Evolutionary conservation across 345 rosid species (phyloP).

Genomic region (Eucalyptus curtisii): DNA sequence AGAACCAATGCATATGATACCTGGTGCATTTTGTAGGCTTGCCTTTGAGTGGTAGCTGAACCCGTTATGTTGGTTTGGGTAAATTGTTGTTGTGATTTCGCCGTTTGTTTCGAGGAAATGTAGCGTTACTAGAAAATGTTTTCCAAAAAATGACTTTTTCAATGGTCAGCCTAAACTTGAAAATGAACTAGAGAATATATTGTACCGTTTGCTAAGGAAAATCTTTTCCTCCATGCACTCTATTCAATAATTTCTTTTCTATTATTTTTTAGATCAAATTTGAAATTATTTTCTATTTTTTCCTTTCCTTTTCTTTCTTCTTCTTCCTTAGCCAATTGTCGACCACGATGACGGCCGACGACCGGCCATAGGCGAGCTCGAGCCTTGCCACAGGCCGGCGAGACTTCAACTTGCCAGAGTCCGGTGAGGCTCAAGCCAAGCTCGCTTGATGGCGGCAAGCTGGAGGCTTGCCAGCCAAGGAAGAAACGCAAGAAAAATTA

Average conservation of each 20-base stretch:
- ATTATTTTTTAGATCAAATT: no score
- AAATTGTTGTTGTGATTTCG: neutral
- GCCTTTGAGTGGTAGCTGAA: neutral
- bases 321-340: fast-evolving
- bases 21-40: neutral
- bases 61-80: neutral
- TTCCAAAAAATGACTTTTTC: no score
- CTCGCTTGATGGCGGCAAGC: fast-evolving
- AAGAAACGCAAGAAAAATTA: no score
- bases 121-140: no score
- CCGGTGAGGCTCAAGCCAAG: fast-evolving
- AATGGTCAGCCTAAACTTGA: no score
- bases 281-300: no score
- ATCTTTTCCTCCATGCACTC: no score
- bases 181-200: no score
- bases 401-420: fast-evolving
- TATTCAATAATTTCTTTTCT: no score
- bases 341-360: fast-evolving
- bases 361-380: fast-evolving
- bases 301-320: no score
- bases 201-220: fast-evolving
- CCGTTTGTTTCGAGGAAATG: no score
- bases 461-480: no score
- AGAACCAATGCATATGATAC: neutral
- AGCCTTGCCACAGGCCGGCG: fast-evolving